Evolutionary conservation across 257 asterid species (phyloP).

Genomic region (Nicotiana benthamiana): DNA sequence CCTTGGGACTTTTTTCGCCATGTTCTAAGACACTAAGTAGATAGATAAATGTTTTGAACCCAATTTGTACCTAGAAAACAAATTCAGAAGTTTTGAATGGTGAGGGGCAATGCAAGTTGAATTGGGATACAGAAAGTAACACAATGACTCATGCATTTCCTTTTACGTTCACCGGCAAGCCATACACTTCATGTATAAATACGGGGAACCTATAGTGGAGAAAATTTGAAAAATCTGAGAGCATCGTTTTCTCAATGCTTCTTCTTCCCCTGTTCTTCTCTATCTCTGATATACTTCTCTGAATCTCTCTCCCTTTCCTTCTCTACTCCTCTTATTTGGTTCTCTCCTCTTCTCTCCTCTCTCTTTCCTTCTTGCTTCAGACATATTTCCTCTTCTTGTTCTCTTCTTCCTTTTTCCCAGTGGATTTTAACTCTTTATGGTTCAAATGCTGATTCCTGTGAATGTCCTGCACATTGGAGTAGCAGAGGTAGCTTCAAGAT

Average conservation of each 20-base stretch:
- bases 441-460: not conserved
- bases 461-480: not conserved
- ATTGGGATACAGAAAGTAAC: not conserved
- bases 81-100: not conserved
- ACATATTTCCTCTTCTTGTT: not conserved
- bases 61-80: not conserved
- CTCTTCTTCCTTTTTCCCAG: not conserved
- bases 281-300: not conserved
- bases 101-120: not conserved
- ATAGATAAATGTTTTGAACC: not conserved
- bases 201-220: not conserved
- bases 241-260: not conserved
- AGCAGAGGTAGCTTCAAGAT: not conserved
- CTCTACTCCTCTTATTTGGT: not conserved
- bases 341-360: not conserved
- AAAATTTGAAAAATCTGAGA: not conserved
- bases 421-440: not conserved
- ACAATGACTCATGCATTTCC: not conserved
- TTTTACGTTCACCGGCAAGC: not conserved
- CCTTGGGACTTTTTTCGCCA: not conserved
- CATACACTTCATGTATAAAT: not conserved
- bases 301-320: not conserved
- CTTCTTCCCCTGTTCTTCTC: not conserved
- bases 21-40: not conserved
- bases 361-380: not conserved